These are phyloP conservation scores for Microstegium vimineum DNA, from an alignment of 176 grass and related monocot species.

Conservation along the genomic window DNA sequence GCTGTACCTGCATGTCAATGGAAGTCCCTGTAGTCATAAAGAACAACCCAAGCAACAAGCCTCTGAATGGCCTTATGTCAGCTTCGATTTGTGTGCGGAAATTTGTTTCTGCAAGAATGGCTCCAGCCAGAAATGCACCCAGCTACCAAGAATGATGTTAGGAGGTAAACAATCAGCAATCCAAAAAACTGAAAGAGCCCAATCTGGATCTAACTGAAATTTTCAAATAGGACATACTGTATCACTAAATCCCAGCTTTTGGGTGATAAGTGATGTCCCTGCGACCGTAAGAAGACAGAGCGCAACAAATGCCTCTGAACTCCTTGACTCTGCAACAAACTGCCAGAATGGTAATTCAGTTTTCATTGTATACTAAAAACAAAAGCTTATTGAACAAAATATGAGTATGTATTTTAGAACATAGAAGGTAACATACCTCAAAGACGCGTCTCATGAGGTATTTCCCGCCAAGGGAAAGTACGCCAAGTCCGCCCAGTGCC, in stretches of 20 bases:
- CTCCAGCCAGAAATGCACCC: conserved; percentile 98
- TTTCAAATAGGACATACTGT: conserved; percentile 56
- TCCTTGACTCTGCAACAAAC: conserved; percentile 97
- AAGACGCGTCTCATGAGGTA: conserved; percentile 85
- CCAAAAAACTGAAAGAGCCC: conserved; percentile 13
- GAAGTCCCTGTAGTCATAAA: conserved; percentile 98
- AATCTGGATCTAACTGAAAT: background rate
- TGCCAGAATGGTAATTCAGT: conserved; percentile 36
- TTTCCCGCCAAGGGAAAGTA: conserved; percentile 95
- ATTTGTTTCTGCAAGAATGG: conserved; percentile 97
- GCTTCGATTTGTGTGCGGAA: conserved; percentile 99
- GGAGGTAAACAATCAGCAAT: conserved; percentile 8
- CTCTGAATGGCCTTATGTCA: conserved; percentile 98
- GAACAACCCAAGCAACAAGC: conserved; percentile 94
- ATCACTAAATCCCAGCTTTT: conserved; percentile 93
- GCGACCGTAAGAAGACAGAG: conserved; percentile 91
- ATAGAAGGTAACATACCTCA: conserved; percentile 51
- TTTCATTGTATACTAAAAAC: conserved; percentile 15
- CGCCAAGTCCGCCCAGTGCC: conserved; percentile 89
- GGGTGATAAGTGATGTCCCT: conserved; percentile 95
- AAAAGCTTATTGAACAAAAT: background rate
- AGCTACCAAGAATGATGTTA: conserved; percentile 42
- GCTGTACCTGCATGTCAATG: conserved; percentile 80
- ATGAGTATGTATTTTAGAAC: background rate
- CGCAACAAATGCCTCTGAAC: conserved; percentile 98